phyloP scores from a whole-genome alignment of 108 stramenopile species.

The Parmales sp. region DNA sequence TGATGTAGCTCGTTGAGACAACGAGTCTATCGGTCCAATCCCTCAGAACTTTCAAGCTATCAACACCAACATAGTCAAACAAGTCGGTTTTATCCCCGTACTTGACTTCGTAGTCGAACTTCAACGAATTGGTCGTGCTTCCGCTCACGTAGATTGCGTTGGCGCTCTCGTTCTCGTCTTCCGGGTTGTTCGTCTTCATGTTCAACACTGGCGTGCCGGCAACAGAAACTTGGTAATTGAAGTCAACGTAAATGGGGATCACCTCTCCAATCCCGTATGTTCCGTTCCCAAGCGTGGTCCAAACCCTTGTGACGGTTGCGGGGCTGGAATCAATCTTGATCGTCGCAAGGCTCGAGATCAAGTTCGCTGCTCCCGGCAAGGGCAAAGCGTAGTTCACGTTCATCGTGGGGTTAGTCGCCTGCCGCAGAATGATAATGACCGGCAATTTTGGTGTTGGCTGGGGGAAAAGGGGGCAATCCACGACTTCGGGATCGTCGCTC shows the following conservation, averaged over 20 bases:
- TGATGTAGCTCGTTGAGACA: not conserved
- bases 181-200: not conserved
- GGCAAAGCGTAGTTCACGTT: not conserved
- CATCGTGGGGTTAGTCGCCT: not conserved
- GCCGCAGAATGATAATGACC: not conserved
- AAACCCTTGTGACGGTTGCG: not conserved
- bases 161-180: not conserved
- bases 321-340: not conserved
- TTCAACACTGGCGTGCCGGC: not conserved
- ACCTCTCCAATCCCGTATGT: conserved; percentile 2
- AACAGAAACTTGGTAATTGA: not conserved
- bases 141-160: not conserved
- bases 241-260: conserved; percentile 1
- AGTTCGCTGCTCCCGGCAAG: not conserved
- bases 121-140: not conserved
- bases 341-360: not conserved
- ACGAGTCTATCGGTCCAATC: not conserved
- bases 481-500: not conserved
- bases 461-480: not conserved
- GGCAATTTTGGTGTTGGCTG: not conserved
- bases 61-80: not conserved
- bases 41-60: not conserved
- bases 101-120: not conserved
- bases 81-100: not conserved
- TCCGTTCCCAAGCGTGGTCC: not conserved